Base-by-base conservation (phyloP, 805 yeast genomes). In the Pichia thaimueangensis region DNA sequence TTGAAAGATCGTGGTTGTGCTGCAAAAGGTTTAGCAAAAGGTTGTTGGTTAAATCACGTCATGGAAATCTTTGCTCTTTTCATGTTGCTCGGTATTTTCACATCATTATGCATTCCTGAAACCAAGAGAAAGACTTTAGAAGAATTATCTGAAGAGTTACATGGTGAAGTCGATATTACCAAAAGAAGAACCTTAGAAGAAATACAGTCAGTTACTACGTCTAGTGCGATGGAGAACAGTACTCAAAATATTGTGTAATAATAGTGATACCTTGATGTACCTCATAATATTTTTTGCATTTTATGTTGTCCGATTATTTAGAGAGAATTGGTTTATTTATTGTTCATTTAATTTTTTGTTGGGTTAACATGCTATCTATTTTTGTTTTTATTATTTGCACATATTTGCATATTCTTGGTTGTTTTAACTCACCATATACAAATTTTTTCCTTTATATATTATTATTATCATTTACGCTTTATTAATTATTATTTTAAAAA, bases 31-130 rank as follows among this genome's bases (percentile, higher is more conserved):
- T 51, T 54, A 42, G 62, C 75, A 47, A 55, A 55, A 30, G 76
- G 78, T 69, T 86, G 95, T 79, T 86, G 77, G 82, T 74, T 86
- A 64, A 86, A 87, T 34, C 95, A 87, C 55, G 95, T 87, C 52
- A 86, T 87, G 94, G 88, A 87, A 70, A 86, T 87, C 62, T 87
- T 84, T 63, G 95, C 96, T 17, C 71, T 87, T 42, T 87, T 87
- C 76, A 87, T 87, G 96, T 72, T 87, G 67, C 53, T 80, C 39
- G 96, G 96, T 71, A 54, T 78, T 54, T 65, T 72, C 56, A 63
- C 79, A 32, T 65, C 93, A 12, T 60, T 83, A 42, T 72, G 85
- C 56, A 68, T 86, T 52, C 95, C 95, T 56, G 96, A 87, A 73
- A 86, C 96, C 48, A 85, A 83, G 78, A 80, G 95, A 74, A 78